Evolutionary conservation across 2,329 filamentous ascomycete species (phyloP), one percentile per base, ranked within the genome.

Genomic region (Penicillium decumbens): DNA sequence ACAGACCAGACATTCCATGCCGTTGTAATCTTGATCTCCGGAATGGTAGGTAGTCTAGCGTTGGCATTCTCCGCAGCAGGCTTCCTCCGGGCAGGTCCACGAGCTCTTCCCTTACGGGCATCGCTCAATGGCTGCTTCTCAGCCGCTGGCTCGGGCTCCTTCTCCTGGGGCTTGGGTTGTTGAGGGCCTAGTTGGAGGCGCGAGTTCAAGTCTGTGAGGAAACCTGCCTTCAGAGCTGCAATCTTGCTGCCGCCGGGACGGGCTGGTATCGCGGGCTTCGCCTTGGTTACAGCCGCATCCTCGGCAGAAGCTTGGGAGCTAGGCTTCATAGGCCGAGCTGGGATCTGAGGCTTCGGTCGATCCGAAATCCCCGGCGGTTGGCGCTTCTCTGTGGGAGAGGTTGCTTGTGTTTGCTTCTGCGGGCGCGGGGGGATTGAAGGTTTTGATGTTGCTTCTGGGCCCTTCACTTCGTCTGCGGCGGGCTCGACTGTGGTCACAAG

Each of bases 201-300:
- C 61, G 89, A 91, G 70, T 97, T 95, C 37, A 98, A 75, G 64
- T 97, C 92, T 39, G 84, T 90, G 79, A 98, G 83, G 70, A 98
- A 97, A 3, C 88, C 89, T 32, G 88, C 88, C 71, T 95, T 90
- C 28, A 98, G 75, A 23, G 89, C 87, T 13, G 91, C 89, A 66
- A 98, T 95, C 75, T 97, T 97, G 61, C 83, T 82, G 8, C 88
- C 88, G 38, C 80, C 79, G 2, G 90, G 88, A 40, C 89, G 83
- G 12, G 84, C 80, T 9, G 93, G 91, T 2, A 97, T 80, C 0
- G 83, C 80, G 4, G 93, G 91, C 67, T 96, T 97, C n/a, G 81
- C 71, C 66, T 90, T 95, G 10, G 74, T 68, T 5, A 47, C 47
- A 33, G 70, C 61, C 30, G 62, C 52, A 3, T 59, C 51, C 15